A percentile compares a stretch with the other conserved stretches of the same genome.
These are phyloP conservation scores for Botryotinia narcissicola DNA, from an alignment of 2,329 filamentous ascomycete genomes.

Conservation along the genomic window DNA sequence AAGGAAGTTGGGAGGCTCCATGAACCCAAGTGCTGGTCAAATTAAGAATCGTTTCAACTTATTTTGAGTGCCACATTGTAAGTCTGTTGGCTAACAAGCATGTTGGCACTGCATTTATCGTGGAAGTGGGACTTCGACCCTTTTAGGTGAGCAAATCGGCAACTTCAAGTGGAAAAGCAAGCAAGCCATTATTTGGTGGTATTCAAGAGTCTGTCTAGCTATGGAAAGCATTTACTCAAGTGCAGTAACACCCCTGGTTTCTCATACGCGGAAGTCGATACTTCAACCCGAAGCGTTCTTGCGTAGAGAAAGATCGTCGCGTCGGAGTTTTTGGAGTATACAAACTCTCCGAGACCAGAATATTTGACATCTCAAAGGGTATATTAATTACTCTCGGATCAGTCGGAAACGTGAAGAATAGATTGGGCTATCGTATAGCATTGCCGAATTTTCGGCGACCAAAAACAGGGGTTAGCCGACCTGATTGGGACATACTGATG, in stretches of 20 bases:
- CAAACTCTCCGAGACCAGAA: background rate
- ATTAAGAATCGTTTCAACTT: background rate
- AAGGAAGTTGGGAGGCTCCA: background rate
- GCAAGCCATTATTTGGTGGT: background rate
- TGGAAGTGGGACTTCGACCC: background rate
- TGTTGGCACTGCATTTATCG: background rate
- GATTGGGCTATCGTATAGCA: background rate
- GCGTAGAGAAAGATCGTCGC: background rate
- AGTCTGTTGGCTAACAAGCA: background rate
- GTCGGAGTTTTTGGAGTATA: background rate
- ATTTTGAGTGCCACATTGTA: background rate
- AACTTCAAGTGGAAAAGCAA: background rate
- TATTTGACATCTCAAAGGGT: background rate
- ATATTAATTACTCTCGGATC: background rate
- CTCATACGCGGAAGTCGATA: background rate
- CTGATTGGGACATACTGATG: background rate
- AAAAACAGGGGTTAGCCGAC: background rate
- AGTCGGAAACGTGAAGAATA: background rate
- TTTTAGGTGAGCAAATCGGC: background rate
- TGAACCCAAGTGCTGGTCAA: background rate
- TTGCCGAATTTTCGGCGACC: background rate
- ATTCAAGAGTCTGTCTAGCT: background rate
- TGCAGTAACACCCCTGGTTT: background rate
- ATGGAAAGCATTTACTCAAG: background rate
- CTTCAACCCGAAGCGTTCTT: background rate